A percentile compares a stretch with the other conserved stretches of the same genome.
Conservation (phyloP, 176 grass and related monocot species). For the Puya raimondii region DNA sequence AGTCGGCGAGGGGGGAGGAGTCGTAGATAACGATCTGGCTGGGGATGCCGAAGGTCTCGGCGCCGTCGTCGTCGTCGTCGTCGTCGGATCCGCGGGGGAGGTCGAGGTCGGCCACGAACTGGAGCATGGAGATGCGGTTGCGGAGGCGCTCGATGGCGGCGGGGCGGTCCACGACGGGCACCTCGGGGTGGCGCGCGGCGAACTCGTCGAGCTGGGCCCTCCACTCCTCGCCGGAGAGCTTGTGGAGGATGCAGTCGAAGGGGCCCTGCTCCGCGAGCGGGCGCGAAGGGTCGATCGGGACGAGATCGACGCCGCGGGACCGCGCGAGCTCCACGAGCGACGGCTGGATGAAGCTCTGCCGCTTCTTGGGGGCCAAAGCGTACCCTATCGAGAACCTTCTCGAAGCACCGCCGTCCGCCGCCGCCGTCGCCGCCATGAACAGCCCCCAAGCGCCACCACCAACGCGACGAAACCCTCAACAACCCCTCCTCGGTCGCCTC, state of each 20-base stretch:
- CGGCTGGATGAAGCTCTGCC: slow-evolving; percentile 75
- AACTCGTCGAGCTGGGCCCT: slow-evolving; percentile 60
- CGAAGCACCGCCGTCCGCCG: slow-evolving; percentile 2
- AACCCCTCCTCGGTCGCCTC: slow-evolving; percentile 2
- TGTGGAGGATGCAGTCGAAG: slow-evolving; percentile 84
- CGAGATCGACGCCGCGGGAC: slow-evolving; percentile 53
- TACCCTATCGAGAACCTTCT: slow-evolving; percentile 51
- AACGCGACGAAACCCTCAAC: not conserved
- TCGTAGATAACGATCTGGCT: slow-evolving; percentile 80
- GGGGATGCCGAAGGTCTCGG: slow-evolving; percentile 73
- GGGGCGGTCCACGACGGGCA: slow-evolving; percentile 57
- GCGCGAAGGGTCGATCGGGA: slow-evolving; percentile 42
- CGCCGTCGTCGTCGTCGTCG: slow-evolving; percentile 7
- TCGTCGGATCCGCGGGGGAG: slow-evolving; percentile 13
- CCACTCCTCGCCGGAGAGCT: slow-evolving; percentile 65
- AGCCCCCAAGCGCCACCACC: not conserved
- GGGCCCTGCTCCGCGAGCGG: slow-evolving; percentile 72
- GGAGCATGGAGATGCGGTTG: slow-evolving; percentile 96
- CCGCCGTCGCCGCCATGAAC: no score
- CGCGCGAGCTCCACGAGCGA: slow-evolving; percentile 43
- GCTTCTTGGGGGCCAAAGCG: slow-evolving; percentile 75
- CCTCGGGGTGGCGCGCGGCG: slow-evolving; percentile 34
- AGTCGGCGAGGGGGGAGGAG: slow-evolving; percentile 51
- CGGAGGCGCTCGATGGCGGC: slow-evolving; percentile 82
- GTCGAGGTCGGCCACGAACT: slow-evolving; percentile 82